Conservation (phyloP, 495 filamentous ascomycete genomes). For the Clohesyomyces aquaticus region DNA sequence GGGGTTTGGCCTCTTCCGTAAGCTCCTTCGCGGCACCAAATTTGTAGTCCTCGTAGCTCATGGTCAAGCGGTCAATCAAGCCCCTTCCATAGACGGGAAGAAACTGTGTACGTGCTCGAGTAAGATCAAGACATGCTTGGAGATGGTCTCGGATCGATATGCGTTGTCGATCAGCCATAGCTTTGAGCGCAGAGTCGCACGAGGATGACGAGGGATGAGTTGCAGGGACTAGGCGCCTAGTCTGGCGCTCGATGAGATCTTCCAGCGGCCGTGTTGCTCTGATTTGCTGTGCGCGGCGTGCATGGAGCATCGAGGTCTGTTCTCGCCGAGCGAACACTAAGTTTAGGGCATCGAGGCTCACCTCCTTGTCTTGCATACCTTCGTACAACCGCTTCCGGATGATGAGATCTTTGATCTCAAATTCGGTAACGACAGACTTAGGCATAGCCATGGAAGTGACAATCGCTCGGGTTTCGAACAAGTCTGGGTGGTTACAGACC, state of each 20-base stretch:
- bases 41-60: constrained; percentile 61
- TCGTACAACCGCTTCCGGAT: constrained; percentile 69
- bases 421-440: constrained; percentile 77
- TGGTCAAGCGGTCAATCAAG: constrained; percentile 70
- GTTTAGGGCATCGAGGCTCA: constrained; percentile 79
- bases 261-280: constrained; percentile 46
- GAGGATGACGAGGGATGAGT: constrained; percentile 60
- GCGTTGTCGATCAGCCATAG: constrained; percentile 71
- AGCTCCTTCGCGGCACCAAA: constrained; percentile 30
- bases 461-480: constrained; percentile 97
- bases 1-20: not conserved
- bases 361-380: constrained; percentile 64
- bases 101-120: constrained; percentile 77
- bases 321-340: constrained; percentile 76
- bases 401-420: constrained; percentile 72
- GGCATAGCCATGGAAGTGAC: constrained; percentile 95
- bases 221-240: constrained; percentile 53
- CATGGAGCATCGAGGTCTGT: constrained; percentile 47
- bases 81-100: constrained; percentile 79
- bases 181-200: constrained; percentile 69
- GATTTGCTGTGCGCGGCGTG: constrained; percentile 48
- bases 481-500: constrained; percentile 97
- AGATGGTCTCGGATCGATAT: constrained; percentile 77
- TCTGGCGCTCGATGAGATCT: constrained; percentile 55
- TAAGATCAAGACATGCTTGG: constrained; percentile 78